These are phyloP conservation scores for Curvularia spicifera DNA, from an alignment of 2,329 filamentous ascomycete species.

Conservation along the genomic window DNA sequence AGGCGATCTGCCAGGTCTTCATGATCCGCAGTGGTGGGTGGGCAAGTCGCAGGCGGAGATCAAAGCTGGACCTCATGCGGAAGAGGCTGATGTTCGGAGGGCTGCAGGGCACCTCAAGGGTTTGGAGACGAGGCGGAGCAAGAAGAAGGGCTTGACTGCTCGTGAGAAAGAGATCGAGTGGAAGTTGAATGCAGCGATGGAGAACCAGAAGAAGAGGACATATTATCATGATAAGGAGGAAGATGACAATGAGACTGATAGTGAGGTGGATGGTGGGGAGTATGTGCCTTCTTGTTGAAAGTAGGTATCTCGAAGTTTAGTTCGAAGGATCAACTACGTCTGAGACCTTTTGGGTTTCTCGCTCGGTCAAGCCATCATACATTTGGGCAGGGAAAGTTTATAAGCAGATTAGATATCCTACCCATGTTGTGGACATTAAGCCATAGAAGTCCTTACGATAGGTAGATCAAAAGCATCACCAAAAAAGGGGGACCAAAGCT, in stretches of 20 bases:
- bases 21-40: constrained; percentile 24
- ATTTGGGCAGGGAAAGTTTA: not conserved
- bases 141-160: not conserved
- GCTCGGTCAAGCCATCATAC: not conserved
- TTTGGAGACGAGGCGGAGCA: constrained; percentile 6
- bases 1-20: not conserved
- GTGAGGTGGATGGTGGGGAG: not conserved
- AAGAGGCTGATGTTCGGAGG: constrained; percentile 9
- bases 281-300: not conserved
- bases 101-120: not conserved
- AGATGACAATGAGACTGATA: not conserved
- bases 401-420: too few relatives aligned
- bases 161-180: constrained; percentile 7
- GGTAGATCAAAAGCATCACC: not conserved
- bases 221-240: not conserved
- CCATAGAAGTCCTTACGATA: not conserved
- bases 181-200: constrained; percentile 20
- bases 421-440: not conserved
- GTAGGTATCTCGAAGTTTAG: not conserved
- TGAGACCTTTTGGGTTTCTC: not conserved
- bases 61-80: constrained; percentile 20
- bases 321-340: not conserved
- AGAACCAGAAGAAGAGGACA: constrained; percentile 8
- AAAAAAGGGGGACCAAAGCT: not conserved
- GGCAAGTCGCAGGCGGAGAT: constrained; percentile 13